phyloP scores from a whole-genome alignment of 1,284 basidiomycete species.

The Neolentinus lepideus region DNA sequence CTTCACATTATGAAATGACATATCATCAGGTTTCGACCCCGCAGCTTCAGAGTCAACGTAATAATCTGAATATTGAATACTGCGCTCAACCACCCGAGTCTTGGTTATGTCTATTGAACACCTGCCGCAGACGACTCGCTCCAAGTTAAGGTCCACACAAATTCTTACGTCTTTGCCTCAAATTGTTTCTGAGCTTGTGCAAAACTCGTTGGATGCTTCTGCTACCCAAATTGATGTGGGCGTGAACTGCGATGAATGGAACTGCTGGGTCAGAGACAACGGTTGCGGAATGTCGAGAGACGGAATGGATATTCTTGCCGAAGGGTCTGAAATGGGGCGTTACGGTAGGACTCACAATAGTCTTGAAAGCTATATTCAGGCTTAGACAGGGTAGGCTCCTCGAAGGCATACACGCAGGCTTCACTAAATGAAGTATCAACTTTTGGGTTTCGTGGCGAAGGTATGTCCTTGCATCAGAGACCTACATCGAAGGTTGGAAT shows the following conservation, averaged over 20 bases:
- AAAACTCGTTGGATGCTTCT: conserved; percentile 77
- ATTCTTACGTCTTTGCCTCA: conserved; percentile 77
- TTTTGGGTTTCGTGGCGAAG: conserved; percentile 90
- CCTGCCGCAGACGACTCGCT: conserved; percentile 46
- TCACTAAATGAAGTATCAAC: conserved; percentile 47
- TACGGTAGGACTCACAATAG: conserved; percentile 47
- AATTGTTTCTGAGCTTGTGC: conserved; percentile 75
- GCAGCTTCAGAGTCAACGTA: no score
- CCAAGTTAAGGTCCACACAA: conserved; percentile 72
- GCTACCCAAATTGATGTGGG: conserved; percentile 57
- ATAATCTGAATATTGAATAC: background rate
- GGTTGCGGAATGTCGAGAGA: conserved; percentile 66
- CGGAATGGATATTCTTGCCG: conserved; percentile 48
- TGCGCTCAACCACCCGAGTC: no score
- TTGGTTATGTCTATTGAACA: conserved; percentile 15
- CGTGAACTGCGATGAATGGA: conserved; percentile 64
- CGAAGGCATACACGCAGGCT: conserved; percentile 54
- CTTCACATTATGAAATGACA: no score
- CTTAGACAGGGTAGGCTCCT: conserved; percentile 25
- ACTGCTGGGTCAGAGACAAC: conserved; percentile 79
- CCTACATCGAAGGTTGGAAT: no score
- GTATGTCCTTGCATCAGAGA: conserved; percentile 28
- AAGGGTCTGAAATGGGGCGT: conserved; percentile 42
- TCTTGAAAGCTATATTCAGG: background rate
- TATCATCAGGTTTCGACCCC: no score